Base-by-base conservation (phyloP, 495 filamentous ascomycete genomes). In the Lophiotrema nucula region DNA sequence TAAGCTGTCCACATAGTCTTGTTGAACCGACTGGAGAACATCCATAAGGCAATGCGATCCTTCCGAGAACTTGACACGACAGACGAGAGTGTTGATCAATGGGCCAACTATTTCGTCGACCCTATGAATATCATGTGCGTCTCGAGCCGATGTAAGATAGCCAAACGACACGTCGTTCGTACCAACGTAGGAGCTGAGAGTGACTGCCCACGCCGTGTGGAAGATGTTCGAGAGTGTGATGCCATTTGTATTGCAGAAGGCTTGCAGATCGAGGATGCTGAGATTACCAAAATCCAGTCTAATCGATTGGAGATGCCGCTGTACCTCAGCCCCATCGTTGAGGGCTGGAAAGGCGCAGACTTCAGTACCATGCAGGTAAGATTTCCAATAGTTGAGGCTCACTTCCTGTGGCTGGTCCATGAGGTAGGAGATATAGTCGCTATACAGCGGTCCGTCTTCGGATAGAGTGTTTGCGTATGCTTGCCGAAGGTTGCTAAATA, bases 331-430 rank as follows among this genome's bases (percentile, higher is more conserved):
- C 11, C 55, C 49, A 33, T 64, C 60, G 25, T 64, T 59, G 8
- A 64, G 48, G 21, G 59, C 28, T 5, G 60, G 60, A 33, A 64
- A 64, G 5, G 53, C 43, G 27, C 60, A 64, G 13, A 55, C 28
- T 35, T 64, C 60, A 23, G 43, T 56, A 2, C 55, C 60, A 18
- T 15, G 10, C 5, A 64, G 37, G 25, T 64, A 63, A 2, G 59
- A 63, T 23, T 73, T 70, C 82, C 82, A 86, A 60, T 79, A 83
- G 1, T 76, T 61, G 15, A 78, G 73, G 43, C 75, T 78, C 16
- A 68, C 68, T 12, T 70, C 52, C 18, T 67, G 68, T 0, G 76
- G 68, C 1, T 67, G 69, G 21, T 66, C 59, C 22, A 67, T 62
- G 3, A 67, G 24, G 46, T 63, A 59, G 2, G 64, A 53, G 19